Evolutionary conservation across 2,329 filamentous ascomycete species (phyloP), one percentile per base, ranked within the genome.

Genomic region (Acarospora socialis): DNA sequence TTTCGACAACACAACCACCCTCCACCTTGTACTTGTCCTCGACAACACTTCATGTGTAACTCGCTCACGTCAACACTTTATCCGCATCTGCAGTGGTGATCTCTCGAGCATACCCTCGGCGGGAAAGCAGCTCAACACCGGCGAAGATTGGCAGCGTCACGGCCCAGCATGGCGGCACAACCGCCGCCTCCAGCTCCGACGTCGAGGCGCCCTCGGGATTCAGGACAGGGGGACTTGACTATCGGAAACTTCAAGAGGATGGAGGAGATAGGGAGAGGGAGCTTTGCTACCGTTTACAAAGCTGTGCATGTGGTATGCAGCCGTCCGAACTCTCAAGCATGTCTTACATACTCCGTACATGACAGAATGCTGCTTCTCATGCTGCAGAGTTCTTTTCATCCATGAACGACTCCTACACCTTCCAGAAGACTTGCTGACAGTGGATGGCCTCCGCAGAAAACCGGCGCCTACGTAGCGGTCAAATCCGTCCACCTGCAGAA

Each of bases 201-300:
- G 14, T 40, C 47, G 21, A 54, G 53, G 46, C 54, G 55, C 45
- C 52, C 56, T 28, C 54, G 51, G 38, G 40, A 49, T 38, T 32
- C 40, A 39, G 42, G 48, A 42, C 34, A 45, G 37, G 36, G 47
- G 24, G 40, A 43, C 37, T 51, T 61, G 46, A 46, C 53, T 27
- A 66, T 90, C 47, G 82, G 84, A 44, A 74, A 79, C 49, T 94
- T 92, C 57, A 70, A 71, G 47, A 76, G 87, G 49, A 73, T 84
- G 46, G 76, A 80, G 46, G 82, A 94, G 61, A 94, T 95, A 53
- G 90, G 90, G 42, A 90, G 90, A 61, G 90, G 90, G 41, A 95
- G 90, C 63, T 98, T 95, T 64, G 90, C 90, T 43, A 84, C 84
- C 45, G 90, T 98, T 44, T 95, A 90, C 55, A 73, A 80, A 53